Base-by-base conservation (phyloP, 441 rosid species). In the Raphanus hybrid region DNA sequence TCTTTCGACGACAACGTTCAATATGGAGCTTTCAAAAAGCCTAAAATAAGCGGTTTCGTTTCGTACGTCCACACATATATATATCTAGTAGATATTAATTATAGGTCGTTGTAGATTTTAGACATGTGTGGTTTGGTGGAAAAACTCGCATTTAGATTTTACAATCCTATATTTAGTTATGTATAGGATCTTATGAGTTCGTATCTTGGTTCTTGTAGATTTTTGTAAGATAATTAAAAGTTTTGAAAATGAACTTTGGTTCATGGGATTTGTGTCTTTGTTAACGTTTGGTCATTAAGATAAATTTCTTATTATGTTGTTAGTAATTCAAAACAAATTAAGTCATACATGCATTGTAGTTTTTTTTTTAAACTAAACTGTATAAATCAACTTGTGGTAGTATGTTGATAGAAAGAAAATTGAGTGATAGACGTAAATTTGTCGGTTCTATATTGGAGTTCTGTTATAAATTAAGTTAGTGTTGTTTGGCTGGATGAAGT, bases 11-110 rank as follows among this genome's bases (percentile, higher is more conserved):
- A 2, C 12, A 50, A 73, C 70, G 37, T 67, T 54, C 50, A 55
- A 16, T 64, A 26, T 67, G 50, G 64, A 67, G 73, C 63, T 66
- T 71, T 65, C 68, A 66, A 34, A 70, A 70, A 64, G 29, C 61
- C 71, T 64, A 43, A 57, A 64, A 52, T 63, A 61, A 50, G 66
- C 75, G 71, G 75, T 55, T 76, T 70, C 66, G 66, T 29, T 26
- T 76, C 41, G 14, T 37, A 8, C 3, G 20, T 52, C 79, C 55
- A 69, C 68, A 69, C 52, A 75, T 16, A 39, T 55, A 64, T 55
- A 54, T 48, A 29, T 34, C 34, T 58, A 11, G 37, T 9, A 55
- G 80, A 70, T 70, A 70, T 64, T 29, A 29, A 23, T 23, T 50
- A 52, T 37, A 35, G 70, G 60, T 41, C 69, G 55, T 70, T 70